Evolutionary conservation across 768 basidiomycete genomes (phyloP), one percentile per base, ranked within the genome.

Genomic region (Dacryopinax spathularia): DNA sequence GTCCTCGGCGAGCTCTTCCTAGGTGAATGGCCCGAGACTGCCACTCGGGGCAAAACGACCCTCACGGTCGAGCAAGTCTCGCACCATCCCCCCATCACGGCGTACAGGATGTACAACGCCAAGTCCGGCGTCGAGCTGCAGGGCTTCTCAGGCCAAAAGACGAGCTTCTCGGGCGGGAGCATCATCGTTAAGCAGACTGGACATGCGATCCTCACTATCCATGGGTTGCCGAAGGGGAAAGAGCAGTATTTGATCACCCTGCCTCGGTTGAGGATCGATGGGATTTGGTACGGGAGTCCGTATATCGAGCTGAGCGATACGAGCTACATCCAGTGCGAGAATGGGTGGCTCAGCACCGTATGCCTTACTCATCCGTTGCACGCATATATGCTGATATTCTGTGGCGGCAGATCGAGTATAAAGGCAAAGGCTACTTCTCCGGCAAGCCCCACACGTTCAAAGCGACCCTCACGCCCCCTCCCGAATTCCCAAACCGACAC

Each of bases 121-220:
- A 69, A 78, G 31, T 90, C 90, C 71, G 87, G 89, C 0, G 72
- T 98, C 62, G 75, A 81, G 59, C 81, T 94, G 61, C 81, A 83
- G 33, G 95, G 95, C 15, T 91, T 94, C 73, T 91, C 84, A 69
- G 95, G 91, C 7, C 94, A 97, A 77, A 95, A 96, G 82, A 98
- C 95, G 18, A 85, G 83, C 63, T 97, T 98, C 78, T 88, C 85
- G 63, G 83, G 87, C 13, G 75, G 78, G 7, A 71, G 75, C 43
- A 79, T 81, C 69, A 72, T 77, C 65, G 95, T 99, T 62, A 92
- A 89, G 75, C 95, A 99, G 74, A 88, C 95, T 68, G 95, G 95
- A 0, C 95, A 98, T 70, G 95, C 93, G 0, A 75, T 88, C 29
- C 78, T 99, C 33, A 88, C 84, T 2, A 81, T 94, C 60, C 75